Conservation (phyloP, 106 monocot genomes). For the Agapanthus africanus region DNA sequence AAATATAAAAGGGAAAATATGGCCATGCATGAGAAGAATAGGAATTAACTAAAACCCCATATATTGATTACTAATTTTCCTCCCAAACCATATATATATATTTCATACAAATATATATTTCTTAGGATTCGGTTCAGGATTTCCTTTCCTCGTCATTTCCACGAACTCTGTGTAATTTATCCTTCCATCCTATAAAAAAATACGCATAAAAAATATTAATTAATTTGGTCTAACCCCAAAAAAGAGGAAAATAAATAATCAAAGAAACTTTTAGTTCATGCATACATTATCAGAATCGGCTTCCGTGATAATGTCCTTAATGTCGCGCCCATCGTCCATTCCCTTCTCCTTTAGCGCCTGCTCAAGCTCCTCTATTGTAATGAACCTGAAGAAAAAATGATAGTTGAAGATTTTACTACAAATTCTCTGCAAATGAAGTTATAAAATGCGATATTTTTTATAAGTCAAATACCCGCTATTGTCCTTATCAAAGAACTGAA, state of each 20-base stretch:
- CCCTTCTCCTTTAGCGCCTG: slow-evolving; percentile 71
- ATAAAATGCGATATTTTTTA: no score
- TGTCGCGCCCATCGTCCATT: slow-evolving; percentile 57
- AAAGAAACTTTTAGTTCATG: neutral
- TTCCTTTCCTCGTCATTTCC: slow-evolving; percentile 8
- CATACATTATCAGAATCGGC: slow-evolving; percentile 71
- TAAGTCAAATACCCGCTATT: slow-evolving; percentile 77
- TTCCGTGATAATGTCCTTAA: slow-evolving; percentile 66
- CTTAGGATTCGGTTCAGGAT: slow-evolving; percentile 12
- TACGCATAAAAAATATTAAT: neutral
- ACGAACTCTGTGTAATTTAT: slow-evolving; percentile 37
- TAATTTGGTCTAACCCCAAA: neutral
- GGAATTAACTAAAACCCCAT: no score
- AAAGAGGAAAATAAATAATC: no score
- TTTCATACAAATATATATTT: no score
- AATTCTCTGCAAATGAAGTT: no score
- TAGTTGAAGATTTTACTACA: no score
- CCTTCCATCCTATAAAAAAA: slow-evolving; percentile 38
- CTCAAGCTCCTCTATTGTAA: slow-evolving; percentile 86
- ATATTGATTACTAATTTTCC: no score
- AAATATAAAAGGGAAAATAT: no score
- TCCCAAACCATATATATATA: no score
- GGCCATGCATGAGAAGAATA: no score
- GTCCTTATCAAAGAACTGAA: slow-evolving; percentile 87
- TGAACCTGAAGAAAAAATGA: slow-evolving; percentile 43